These are phyloP conservation scores for Bolboschoenus planiculmis DNA, from an alignment of 176 grass and related monocot species.

Conservation along the genomic window DNA sequence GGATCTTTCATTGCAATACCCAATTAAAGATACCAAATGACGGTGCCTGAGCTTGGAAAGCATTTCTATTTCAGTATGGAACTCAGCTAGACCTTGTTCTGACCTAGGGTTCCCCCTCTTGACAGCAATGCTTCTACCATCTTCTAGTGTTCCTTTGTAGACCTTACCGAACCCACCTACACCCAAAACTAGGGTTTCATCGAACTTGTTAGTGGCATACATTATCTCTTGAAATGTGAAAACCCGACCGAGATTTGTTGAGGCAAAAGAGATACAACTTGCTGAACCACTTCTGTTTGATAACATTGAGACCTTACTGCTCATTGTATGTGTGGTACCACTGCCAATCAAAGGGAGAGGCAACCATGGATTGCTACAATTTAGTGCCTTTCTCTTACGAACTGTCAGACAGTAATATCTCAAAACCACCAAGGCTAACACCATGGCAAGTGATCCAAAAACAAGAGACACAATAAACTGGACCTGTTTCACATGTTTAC, in stretches of 20 bases:
- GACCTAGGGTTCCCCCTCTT: conserved; percentile 89
- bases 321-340: conserved; percentile 37
- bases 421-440: conserved; percentile 21
- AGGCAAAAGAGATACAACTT: conserved; percentile 65
- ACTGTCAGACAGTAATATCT: conserved; percentile 29
- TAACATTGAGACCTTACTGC: conserved; percentile 57
- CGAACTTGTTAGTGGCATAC: conserved; percentile 68
- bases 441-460: conserved; percentile 38
- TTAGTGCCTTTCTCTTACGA: conserved; percentile 36
- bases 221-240: conserved; percentile 75
- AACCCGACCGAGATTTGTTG: conserved; percentile 54
- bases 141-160: conserved; percentile 77
- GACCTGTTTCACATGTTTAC: not conserved
- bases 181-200: conserved; percentile 77
- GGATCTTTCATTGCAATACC: conserved; percentile 71
- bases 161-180: conserved; percentile 91
- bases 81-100: conserved; percentile 79
- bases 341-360: conserved; percentile 39
- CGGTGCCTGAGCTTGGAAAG: conserved; percentile 81
- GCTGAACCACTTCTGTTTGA: conserved; percentile 57
- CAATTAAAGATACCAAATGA: conserved; percentile 85
- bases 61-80: conserved; percentile 87
- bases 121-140: conserved; percentile 62
- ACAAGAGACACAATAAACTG: conserved; percentile 39
- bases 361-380: conserved; percentile 22